Percentiles rank a stretch among this genome's conserved stretches.
phyloP scores from a whole-genome alignment of 306 rosid species.

The Vigna trinervia region DNA sequence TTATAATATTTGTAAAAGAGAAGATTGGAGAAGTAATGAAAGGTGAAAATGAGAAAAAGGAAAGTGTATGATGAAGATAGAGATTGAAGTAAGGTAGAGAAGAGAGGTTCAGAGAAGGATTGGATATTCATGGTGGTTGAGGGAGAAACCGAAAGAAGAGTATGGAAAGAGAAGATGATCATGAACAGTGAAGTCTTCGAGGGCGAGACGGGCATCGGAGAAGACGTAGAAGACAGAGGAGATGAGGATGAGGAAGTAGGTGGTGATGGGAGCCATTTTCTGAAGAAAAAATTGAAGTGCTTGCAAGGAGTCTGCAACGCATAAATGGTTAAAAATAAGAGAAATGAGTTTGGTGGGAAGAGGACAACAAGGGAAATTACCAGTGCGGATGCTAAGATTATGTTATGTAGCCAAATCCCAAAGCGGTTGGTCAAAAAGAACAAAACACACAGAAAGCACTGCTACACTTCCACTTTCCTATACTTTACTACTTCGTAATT shows the following conservation, averaged over 20 bases:
- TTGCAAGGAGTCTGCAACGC: neutral
- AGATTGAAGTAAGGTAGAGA: too few species aligned
- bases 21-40: too few species aligned
- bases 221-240: conserved; percentile 43
- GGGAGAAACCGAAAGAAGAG: conserved; percentile 8
- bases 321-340: too few species aligned
- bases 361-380: neutral
- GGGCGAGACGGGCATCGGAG: conserved; percentile 17
- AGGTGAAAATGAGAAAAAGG: too few species aligned
- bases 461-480: neutral
- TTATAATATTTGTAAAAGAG: too few species aligned
- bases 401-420: neutral
- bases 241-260: conserved; percentile 32
- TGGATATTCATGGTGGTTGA: conserved; percentile 41
- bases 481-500: too few species aligned
- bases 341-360: neutral
- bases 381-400: neutral
- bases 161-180: conserved; percentile 6
- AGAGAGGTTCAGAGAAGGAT: conserved; percentile 13
- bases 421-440: neutral
- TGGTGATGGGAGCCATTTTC: conserved; percentile 44
- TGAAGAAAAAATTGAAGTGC: neutral
- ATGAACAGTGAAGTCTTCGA: conserved; percentile 13
- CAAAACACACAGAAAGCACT: neutral
- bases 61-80: too few species aligned